Conservation (phyloP, 1,284 basidiomycete species). For the Trichosporon sp. region DNA sequence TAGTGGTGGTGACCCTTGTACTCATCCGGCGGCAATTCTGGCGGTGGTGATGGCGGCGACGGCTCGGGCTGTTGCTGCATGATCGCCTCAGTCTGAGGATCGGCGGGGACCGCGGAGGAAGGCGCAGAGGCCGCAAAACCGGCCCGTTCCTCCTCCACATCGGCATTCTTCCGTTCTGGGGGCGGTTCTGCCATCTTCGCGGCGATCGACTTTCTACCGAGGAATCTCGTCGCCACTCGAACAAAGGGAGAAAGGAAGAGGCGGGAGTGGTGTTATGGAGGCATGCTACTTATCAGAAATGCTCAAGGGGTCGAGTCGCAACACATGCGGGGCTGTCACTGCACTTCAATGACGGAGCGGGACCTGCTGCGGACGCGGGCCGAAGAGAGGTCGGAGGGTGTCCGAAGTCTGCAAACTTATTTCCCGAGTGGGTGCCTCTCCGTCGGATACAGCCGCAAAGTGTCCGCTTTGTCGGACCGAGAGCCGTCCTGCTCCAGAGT, state of each 20-base stretch:
- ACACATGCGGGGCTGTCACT: background rate
- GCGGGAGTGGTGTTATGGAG: background rate
- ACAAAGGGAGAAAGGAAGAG: too few species aligned
- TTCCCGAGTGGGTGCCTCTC: too few species aligned
- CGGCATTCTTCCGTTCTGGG: background rate
- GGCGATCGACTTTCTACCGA: background rate
- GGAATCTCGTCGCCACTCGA: background rate
- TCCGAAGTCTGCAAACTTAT: background rate
- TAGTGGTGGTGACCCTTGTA: constrained; percentile 9
- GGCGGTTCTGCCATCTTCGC: background rate
- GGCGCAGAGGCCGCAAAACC: too few species aligned
- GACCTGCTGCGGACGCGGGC: background rate
- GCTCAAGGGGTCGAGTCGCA: background rate
- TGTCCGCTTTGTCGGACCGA: too few species aligned
- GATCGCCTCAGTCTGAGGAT: too few species aligned
- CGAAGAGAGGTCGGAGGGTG: background rate
- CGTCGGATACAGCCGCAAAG: too few species aligned
- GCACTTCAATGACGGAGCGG: background rate
- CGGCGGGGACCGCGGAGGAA: too few species aligned
- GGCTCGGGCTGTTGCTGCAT: too few species aligned
- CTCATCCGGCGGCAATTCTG: background rate
- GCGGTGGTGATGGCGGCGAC: too few species aligned
- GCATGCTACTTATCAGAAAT: background rate
- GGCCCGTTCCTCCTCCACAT: background rate
- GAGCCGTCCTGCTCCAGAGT: too few species aligned